phyloP scores from a whole-genome alignment of 345 rosid species.

The Eutrema yunnanense region DNA sequence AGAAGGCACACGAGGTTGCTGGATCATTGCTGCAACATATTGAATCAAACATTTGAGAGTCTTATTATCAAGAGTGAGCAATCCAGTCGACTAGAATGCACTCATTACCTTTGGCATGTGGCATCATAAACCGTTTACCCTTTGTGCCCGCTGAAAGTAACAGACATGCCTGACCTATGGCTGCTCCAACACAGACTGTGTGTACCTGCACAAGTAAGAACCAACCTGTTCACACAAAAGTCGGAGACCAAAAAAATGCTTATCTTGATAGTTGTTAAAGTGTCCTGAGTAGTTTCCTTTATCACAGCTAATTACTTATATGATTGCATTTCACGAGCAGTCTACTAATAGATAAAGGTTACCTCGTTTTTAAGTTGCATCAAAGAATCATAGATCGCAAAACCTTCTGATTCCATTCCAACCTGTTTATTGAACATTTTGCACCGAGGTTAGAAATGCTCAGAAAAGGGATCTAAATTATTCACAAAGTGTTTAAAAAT shows the following conservation, averaged over 20 bases:
- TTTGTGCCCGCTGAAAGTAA: conserved; percentile 78
- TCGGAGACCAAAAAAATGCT: neutral
- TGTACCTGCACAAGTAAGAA: conserved; percentile 47
- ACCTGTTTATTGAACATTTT: conserved; percentile 42
- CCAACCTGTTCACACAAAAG: neutral
- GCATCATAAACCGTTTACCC: conserved; percentile 88
- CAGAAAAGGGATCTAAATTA: neutral
- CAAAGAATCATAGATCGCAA: conserved; percentile 82
- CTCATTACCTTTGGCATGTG: conserved; percentile 71
- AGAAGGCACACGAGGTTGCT: conserved; percentile 81
- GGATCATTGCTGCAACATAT: conserved; percentile 64
- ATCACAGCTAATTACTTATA: neutral
- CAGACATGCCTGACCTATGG: conserved; percentile 77
- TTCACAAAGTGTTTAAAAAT: conserved; percentile 1
- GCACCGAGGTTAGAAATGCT: neutral
- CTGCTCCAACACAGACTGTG: conserved; percentile 73
- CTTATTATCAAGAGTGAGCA: neutral
- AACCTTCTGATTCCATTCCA: conserved; percentile 84
- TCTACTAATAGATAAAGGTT: neutral
- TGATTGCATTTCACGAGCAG: neutral
- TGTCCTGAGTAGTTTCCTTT: neutral
- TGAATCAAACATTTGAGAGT: conserved; percentile 5
- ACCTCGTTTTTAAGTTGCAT: conserved; percentile 73
- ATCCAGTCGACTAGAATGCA: neutral
- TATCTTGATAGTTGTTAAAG: neutral